A percentile compares a stretch with the other conserved stretches of the same genome.
Evolutionary conservation across 164 flowering plant species (phyloP).

Genomic region (Nymphaea thermarum): DNA sequence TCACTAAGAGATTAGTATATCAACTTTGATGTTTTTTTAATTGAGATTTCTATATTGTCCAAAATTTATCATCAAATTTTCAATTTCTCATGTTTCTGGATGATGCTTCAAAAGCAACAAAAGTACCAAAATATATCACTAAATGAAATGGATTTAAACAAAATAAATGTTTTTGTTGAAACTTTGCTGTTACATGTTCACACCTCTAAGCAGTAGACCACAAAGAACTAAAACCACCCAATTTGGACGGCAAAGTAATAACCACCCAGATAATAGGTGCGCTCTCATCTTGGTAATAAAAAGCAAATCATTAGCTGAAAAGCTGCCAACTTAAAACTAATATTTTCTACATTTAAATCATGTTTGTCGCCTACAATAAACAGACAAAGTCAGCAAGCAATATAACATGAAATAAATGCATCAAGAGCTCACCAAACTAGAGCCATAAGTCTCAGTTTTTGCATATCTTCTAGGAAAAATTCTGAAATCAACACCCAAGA

Average conservation of each 20-base stretch:
- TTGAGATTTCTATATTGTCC: too few relatives aligned
- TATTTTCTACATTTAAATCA: too few relatives aligned
- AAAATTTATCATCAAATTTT: too few relatives aligned
- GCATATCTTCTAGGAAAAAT: constrained; percentile 90
- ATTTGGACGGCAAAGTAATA: neutral
- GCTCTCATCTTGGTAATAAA: neutral
- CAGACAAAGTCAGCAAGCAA: neutral
- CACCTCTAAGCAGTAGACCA: neutral
- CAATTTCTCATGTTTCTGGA: too few relatives aligned
- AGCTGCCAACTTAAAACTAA: neutral
- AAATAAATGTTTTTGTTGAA: too few relatives aligned
- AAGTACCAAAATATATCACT: too few relatives aligned
- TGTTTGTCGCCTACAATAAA: neutral
- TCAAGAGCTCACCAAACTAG: constrained; percentile 51
- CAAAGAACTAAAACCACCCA: neutral
- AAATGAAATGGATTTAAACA: too few relatives aligned
- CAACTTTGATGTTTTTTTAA: too few relatives aligned
- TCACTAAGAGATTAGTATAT: too few relatives aligned
- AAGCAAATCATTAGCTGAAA: neutral
- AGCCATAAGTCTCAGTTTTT: constrained; percentile 89
- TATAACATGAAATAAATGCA: neutral
- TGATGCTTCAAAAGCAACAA: too few relatives aligned
- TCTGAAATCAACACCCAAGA: constrained; percentile 89
- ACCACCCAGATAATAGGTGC: neutral
- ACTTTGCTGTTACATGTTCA: too few relatives aligned